These are phyloP conservation scores for Lepidium aucheri DNA, from an alignment of 345 rosid genomes.

Conservation along the genomic window DNA sequence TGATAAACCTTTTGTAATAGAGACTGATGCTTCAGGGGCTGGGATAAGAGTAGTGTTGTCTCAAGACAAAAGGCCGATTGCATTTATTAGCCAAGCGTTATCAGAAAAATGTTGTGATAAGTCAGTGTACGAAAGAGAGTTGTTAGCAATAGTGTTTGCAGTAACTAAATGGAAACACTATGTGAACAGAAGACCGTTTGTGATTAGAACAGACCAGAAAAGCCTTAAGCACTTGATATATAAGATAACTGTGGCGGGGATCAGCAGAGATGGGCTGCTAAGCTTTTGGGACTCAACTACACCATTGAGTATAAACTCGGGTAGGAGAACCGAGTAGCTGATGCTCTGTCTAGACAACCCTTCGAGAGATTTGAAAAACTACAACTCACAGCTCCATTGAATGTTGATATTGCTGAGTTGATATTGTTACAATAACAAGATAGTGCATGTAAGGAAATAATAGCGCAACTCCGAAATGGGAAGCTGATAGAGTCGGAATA, in stretches of 20 bases:
- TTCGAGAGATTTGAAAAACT: too few species aligned
- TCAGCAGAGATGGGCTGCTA: background rate
- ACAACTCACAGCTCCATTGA: background rate
- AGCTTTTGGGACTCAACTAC: background rate
- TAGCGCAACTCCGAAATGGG: too few species aligned
- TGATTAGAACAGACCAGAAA: background rate
- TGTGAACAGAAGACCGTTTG: background rate
- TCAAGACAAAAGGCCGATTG: too few species aligned
- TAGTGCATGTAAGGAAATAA: too few species aligned
- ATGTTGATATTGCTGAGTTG: background rate
- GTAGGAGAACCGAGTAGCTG: background rate
- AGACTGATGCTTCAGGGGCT: too few species aligned
- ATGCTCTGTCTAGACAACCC: background rate
- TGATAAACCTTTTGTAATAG: too few species aligned
- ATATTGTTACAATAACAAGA: too few species aligned
- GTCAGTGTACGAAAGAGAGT: background rate
- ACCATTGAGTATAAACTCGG: background rate
- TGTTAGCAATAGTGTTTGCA: background rate
- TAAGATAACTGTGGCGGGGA: background rate
- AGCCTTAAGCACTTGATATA: background rate
- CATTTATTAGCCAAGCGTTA: too few species aligned
- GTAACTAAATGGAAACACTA: background rate
- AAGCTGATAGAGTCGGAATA: too few species aligned
- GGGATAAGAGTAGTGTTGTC: too few species aligned
- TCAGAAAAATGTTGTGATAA: too few species aligned